Evolutionary conservation across 2,329 filamentous ascomycete species (phyloP).

Genomic region (Passalora sequoiae): DNA sequence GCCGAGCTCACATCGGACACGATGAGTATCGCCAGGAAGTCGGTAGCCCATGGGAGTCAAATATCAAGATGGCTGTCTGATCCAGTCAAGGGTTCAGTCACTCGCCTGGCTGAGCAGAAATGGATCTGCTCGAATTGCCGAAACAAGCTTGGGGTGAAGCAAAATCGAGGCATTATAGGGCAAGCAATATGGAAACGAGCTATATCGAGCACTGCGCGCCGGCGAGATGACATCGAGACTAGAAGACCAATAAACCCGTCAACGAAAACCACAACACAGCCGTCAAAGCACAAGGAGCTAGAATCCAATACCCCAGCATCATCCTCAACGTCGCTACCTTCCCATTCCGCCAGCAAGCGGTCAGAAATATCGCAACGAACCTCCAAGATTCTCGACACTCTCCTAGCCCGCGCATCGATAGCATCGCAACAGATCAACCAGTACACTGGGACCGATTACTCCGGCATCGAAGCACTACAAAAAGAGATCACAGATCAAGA

Average conservation of each 20-base stretch:
- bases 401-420: constrained; percentile 77
- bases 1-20: too few species aligned
- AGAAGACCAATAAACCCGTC: constrained; percentile 8
- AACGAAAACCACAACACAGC: constrained; percentile 4
- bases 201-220: constrained; percentile 14
- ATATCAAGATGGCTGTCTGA: too few species aligned
- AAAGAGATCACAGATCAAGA: constrained; percentile 66
- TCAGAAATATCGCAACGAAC: constrained; percentile 58
- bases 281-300: neutral
- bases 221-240: constrained; percentile 11
- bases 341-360: constrained; percentile 49
- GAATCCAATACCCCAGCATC: constrained; percentile 11
- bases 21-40: too few species aligned
- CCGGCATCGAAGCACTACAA: constrained; percentile 82
- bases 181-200: constrained; percentile 7
- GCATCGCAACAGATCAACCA: constrained; percentile 88
- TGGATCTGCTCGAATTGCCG: constrained; percentile 25
- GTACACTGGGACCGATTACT: constrained; percentile 80
- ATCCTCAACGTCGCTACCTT: constrained; percentile 43
- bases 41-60: too few species aligned
- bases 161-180: neutral
- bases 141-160: constrained; percentile 6
- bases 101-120: constrained; percentile 3
- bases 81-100: too few species aligned
- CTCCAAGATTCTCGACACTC: constrained; percentile 74